A percentile compares a stretch with the other conserved stretches of the same genome.
These are phyloP conservation scores for Ambrosia hybrid DNA, from an alignment of 140 eudicot species.

Conservation along the genomic window DNA sequence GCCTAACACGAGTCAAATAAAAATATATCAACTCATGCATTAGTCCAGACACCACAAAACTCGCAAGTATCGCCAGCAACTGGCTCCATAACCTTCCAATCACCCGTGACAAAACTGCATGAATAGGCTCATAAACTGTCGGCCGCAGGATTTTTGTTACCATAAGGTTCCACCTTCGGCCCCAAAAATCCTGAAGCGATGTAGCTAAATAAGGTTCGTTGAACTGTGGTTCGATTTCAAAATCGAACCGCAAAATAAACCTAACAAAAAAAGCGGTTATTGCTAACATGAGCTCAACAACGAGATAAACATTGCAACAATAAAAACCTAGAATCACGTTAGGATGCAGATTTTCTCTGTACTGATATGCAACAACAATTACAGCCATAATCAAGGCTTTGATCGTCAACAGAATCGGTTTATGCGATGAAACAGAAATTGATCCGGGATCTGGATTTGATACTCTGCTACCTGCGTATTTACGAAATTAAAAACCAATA, in stretches of 20 bases:
- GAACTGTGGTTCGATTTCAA: conserved; percentile 64
- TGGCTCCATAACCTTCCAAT: conserved; percentile 37
- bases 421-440: conserved; percentile 2
- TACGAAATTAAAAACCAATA: too few species aligned
- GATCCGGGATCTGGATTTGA: background rate
- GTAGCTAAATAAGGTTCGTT: conserved; percentile 62
- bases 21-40: conserved; percentile 62
- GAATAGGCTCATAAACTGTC: conserved; percentile 48
- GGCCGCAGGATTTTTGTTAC: conserved; percentile 55
- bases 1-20: conserved; percentile 47
- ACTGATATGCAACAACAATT: conserved; percentile 26
- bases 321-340: conserved; percentile 35
- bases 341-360: conserved; percentile 29
- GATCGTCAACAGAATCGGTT: conserved; percentile 10
- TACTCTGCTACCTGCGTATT: too few species aligned
- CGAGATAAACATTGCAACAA: conserved; percentile 49
- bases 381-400: conserved; percentile 36
- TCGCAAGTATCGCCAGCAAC: conserved; percentile 33
- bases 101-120: conserved; percentile 1
- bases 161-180: conserved; percentile 79
- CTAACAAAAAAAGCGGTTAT: conserved; percentile 33
- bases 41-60: conserved; percentile 66
- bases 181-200: conserved; percentile 80
- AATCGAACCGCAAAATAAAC: conserved; percentile 40
- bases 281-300: conserved; percentile 43